Evolutionary conservation across 2,329 filamentous ascomycete species (phyloP), one percentile per base, ranked within the genome.

Genomic region (Xylaria sp.): DNA sequence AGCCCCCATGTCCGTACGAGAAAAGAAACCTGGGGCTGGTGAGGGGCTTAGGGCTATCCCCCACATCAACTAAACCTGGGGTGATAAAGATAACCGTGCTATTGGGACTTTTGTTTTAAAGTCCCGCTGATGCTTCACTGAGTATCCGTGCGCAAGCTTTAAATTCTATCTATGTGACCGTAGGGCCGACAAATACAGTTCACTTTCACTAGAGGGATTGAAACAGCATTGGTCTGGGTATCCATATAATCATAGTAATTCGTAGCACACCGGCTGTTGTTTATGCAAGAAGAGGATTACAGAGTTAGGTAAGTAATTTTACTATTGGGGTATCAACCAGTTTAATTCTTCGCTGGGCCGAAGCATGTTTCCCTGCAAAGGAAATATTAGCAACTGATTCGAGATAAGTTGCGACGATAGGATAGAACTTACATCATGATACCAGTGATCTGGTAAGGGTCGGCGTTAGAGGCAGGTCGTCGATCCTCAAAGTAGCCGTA

Each of bases 401-500:
- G 23, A n/a, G n/a, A 50, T 17, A 37, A 9, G 28, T 31, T 28
- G 3, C n/a, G 3, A 6, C 2, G 2, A 42, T 15, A n/a, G 42
- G 40, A 23, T 2, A 25, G 23, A 3, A 50, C 66, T 59, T 56
- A 68, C 89, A 92, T 90, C 66, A 94, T 88, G 74, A 92, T 91
- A 79, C 89, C 90, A 66, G 91, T 92, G 61, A 87, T 80, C 82
- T 91, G 89, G 81, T 93, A 93, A 63, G 90, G 91, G 79, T 92
- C 89, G 69, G 85, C 90, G 77, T 92, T 93, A 72, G 91, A 94
- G 60, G 93, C 93, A 61, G 90, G 89, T 68, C 90, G 87, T 76
- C 90, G 86, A 69, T 93, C 90, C 80, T 97, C 93, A 70, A 97
- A 97, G 87, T 97, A 97, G 68, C 94, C 94, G 82, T 91, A 95